A percentile compares a stretch with the other conserved stretches of the same genome.
phyloP scores from a whole-genome alignment of 2,329 filamentous ascomycete genomes.

The Phyllosticta citrichinensis region DNA sequence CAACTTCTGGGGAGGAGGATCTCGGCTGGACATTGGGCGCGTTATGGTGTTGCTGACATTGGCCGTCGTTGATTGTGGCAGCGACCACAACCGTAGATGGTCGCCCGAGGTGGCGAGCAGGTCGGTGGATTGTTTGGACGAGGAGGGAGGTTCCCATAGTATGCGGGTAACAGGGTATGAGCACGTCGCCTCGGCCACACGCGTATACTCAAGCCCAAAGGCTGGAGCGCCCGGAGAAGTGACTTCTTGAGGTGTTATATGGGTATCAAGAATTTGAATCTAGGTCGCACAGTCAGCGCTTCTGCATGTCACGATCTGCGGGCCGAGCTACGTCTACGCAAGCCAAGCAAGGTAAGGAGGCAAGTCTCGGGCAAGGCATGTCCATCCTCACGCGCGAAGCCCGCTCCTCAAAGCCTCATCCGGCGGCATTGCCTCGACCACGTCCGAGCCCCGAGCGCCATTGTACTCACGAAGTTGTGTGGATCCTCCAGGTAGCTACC shows the following conservation, averaged over 20 bases:
- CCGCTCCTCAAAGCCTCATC: neutral
- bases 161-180: conserved; percentile 95
- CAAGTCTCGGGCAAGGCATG: neutral
- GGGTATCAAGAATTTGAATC: conserved; percentile 96
- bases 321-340: neutral
- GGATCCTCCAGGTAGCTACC: conserved; percentile 97
- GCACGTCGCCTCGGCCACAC: conserved; percentile 91
- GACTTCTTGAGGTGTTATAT: conserved; percentile 59
- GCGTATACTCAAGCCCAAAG: conserved; percentile 78
- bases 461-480: conserved; percentile 75
- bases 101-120: conserved; percentile 91
- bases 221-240: conserved; percentile 61
- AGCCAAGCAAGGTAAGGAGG: neutral
- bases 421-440: neutral
- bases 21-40: conserved; percentile 52
- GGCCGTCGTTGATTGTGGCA: conserved; percentile 47
- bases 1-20: conserved; percentile 62
- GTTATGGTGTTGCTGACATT: conserved; percentile 62
- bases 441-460: neutral
- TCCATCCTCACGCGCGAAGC: neutral
- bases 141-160: conserved; percentile 90
- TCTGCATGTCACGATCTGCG: neutral
- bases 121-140: conserved; percentile 91
- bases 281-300: conserved; percentile 26
- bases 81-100: conserved; percentile 85